Conservation (phyloP, 2,329 filamentous ascomycete genomes). For the Phoma herbarum region DNA sequence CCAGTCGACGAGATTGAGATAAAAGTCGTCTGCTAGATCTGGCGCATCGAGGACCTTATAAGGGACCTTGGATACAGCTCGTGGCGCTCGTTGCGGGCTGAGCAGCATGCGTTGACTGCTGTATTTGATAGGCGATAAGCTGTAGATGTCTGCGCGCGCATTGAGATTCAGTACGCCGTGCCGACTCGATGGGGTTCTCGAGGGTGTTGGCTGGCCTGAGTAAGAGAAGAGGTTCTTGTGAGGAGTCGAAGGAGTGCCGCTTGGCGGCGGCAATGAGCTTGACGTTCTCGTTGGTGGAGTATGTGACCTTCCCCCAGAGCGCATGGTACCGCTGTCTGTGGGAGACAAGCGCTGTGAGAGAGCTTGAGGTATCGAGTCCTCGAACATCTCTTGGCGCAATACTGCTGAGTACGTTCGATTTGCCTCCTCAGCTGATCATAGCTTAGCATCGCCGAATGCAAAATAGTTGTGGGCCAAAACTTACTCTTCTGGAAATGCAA, state of each 20-base stretch:
- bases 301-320: slow-evolving; percentile 75
- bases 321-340: slow-evolving; percentile 62
- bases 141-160: slow-evolving; percentile 91
- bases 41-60: slow-evolving; percentile 98
- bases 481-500: slow-evolving; percentile 88
- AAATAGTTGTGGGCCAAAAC: slow-evolving; percentile 16
- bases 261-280: slow-evolving; percentile 71
- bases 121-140: slow-evolving; percentile 89
- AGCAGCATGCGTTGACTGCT: slow-evolving; percentile 93
- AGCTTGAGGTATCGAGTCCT: slow-evolving; percentile 84
- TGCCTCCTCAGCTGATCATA: slow-evolving; percentile 79
- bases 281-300: slow-evolving; percentile 78
- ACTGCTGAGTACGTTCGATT: slow-evolving; percentile 91
- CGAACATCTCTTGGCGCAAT: slow-evolving; percentile 90
- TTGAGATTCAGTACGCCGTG: slow-evolving; percentile 85
- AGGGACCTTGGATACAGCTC: slow-evolving; percentile 93
- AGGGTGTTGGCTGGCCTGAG: slow-evolving; percentile 84
- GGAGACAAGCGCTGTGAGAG: slow-evolving; percentile 67
- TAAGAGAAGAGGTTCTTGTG: slow-evolving; percentile 98
- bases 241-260: slow-evolving; percentile 89
- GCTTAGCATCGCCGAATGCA: slow-evolving; percentile 22
- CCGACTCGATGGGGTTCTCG: slow-evolving; percentile 86
- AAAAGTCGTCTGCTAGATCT: slow-evolving; percentile 96
- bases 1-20: slow-evolving; percentile 97
- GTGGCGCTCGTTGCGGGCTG: slow-evolving; percentile 85